Conservation (phyloP, 805 yeast species). For the Metschnikowia vanudenii region DNA sequence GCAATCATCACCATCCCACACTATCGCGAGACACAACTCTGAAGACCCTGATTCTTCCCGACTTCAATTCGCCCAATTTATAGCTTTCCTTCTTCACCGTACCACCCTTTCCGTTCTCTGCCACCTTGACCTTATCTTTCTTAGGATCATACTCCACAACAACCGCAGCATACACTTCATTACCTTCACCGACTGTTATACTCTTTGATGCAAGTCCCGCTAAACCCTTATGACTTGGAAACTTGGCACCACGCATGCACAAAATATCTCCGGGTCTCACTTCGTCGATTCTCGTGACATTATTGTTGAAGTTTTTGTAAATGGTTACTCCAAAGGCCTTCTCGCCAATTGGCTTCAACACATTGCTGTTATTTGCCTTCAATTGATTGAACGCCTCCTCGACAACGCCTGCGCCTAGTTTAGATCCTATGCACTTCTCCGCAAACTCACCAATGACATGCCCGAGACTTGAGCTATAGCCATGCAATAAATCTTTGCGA, state of each 20-base stretch:
- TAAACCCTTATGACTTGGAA: slow-evolving; percentile 63
- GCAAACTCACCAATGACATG: slow-evolving; percentile 40
- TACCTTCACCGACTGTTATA: slow-evolving; percentile 57
- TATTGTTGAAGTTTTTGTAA: slow-evolving; percentile 49
- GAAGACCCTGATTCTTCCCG: slow-evolving; percentile 78
- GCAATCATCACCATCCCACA: slow-evolving; percentile 59
- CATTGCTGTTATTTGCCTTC: slow-evolving; percentile 13
- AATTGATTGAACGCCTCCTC: slow-evolving; percentile 22
- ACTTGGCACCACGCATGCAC: slow-evolving; percentile 71
- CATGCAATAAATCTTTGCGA: slow-evolving; percentile 48
- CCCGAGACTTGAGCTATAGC: slow-evolving; percentile 52
- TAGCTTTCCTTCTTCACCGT: slow-evolving; percentile 60
- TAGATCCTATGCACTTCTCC: slow-evolving; percentile 32
- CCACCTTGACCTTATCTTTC: slow-evolving; percentile 68
- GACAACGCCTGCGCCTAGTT: slow-evolving; percentile 30
- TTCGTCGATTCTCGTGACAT: slow-evolving; percentile 53
- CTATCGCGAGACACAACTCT: slow-evolving; percentile 72
- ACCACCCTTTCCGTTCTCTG: slow-evolving; percentile 53
- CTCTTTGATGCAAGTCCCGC: slow-evolving; percentile 27
- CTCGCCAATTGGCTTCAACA: slow-evolving; percentile 58
- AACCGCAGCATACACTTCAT: slow-evolving; percentile 46
- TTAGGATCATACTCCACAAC: slow-evolving; percentile 71
- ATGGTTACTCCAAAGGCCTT: slow-evolving; percentile 74
- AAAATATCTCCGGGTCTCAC: slow-evolving; percentile 83
- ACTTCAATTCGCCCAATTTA: slow-evolving; percentile 66